Evolutionary conservation across 2,329 filamentous ascomycete species (phyloP), one percentile per base, ranked within the genome.

Genomic region (Talaromyces sp.): DNA sequence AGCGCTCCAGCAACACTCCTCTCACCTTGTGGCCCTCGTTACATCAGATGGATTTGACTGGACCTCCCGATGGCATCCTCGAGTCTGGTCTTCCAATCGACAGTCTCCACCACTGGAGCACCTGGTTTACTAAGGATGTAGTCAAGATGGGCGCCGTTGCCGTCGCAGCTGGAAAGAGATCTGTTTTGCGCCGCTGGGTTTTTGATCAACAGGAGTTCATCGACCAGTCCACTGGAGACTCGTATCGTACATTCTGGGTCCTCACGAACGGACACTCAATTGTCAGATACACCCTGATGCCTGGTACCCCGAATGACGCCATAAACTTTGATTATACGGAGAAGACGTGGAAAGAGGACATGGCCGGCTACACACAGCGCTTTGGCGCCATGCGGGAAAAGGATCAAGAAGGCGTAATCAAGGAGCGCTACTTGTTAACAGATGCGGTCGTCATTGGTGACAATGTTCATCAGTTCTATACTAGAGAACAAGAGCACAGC

Each of bases 1-100:
- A 75, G 61, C 67, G 69, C 39, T 76, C 70, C 56, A 71, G 68
- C 17, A 69, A 74, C 39, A 72, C 74, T 10, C 67, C 66, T 11
- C 64, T 77, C 45, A 76, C 74, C 11, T 64, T 72, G 37, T 76
- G 74, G 74, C 70, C 72, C 50, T 73, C 74, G 31, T 66, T 77
- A 40, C 75, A 70, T 65, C 75, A 77, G 66, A 76, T 76, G 74
- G 75, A 77, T 58, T 70, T 77, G 68, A 70, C 67, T 51, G 74
- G 73, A 28, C 70, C 70, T 13, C 69, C 73, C 9, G 73, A 76
- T 45, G 75, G 75, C 61, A 65, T 77, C 13, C 76, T 74, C 59
- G 75, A 77, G 60, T 76, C 74, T 15, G 75, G 75, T 28, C 69
- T 72, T 40, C 71, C 67, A 64, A 75, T 77, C n/a, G 70, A 76